Percentiles rank a stretch among this genome's conserved stretches.
Conservation (phyloP, 768 basidiomycete species). For the Tephrocybe rancida region DNA sequence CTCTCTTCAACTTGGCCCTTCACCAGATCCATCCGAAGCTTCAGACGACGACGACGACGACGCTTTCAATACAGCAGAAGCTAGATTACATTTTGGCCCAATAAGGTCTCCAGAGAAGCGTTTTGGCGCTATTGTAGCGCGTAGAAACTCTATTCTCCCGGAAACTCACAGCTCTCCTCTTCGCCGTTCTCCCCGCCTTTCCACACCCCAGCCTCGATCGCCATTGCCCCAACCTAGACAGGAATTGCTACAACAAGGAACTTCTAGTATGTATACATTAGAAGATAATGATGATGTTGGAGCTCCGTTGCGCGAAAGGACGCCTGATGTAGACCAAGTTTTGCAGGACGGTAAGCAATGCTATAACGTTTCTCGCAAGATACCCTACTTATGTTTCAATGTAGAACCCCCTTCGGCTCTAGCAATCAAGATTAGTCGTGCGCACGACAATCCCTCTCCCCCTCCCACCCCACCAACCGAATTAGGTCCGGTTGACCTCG, state of each 20-base stretch:
- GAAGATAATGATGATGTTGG: conserved; percentile 33
- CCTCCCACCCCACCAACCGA: conserved; percentile 28
- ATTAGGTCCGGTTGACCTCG: not conserved
- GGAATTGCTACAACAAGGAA: not conserved
- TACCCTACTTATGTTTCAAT: conserved; percentile 9
- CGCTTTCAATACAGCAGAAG: conserved; percentile 41
- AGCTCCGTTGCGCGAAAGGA: conserved; percentile 38
- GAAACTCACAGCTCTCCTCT: conserved; percentile 26
- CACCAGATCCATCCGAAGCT: conserved; percentile 16
- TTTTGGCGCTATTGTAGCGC: conserved; percentile 35
- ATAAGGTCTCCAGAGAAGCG: conserved; percentile 55
- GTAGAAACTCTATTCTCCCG: conserved; percentile 27
- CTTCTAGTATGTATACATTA: conserved; percentile 13
- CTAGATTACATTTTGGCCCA: conserved; percentile 53
- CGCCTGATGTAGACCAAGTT: conserved; percentile 48
- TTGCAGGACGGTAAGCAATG: conserved; percentile 46
- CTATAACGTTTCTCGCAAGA: conserved; percentile 6
- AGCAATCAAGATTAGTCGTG: conserved; percentile 66
- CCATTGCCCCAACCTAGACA: conserved; percentile 4
- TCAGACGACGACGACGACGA: conserved; percentile 46
- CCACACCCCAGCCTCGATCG: conserved; percentile 36
- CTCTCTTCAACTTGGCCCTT: not conserved
- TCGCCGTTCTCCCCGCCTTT: conserved; percentile 55
- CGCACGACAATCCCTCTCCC: conserved; percentile 78
- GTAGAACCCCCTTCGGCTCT: conserved; percentile 70